phyloP scores from a whole-genome alignment of 371 early-diverging fungal genomes.

The Blakeslea trispora region DNA sequence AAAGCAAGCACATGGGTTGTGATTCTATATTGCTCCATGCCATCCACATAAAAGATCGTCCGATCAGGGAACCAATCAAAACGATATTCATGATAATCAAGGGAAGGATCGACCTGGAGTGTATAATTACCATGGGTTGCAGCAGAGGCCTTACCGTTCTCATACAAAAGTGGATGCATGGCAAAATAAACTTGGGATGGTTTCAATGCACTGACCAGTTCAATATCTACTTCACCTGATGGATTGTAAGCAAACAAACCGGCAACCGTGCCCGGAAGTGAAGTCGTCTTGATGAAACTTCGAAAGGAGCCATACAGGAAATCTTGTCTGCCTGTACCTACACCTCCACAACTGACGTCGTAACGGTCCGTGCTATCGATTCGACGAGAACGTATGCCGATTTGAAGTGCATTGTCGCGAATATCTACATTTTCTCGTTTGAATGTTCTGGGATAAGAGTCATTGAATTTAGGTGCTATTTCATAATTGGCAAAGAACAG shows the following conservation, averaged over 20 bases:
- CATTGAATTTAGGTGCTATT: slow-evolving; percentile 30
- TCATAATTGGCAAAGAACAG: slow-evolving; percentile 30
- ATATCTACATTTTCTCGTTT: slow-evolving; percentile 29
- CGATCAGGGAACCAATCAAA: slow-evolving; percentile 46
- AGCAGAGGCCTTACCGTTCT: slow-evolving; percentile 37
- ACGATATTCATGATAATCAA: slow-evolving; percentile 46
- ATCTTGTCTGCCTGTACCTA: slow-evolving; percentile 26
- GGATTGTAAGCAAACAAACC: slow-evolving; percentile 42
- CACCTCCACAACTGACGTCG: slow-evolving; percentile 11
- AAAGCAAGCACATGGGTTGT: slow-evolving; percentile 29
- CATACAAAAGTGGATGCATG: slow-evolving; percentile 40
- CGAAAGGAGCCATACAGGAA: slow-evolving; percentile 50
- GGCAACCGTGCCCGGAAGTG: slow-evolving; percentile 39
- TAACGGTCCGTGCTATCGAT: neutral
- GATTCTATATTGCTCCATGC: slow-evolving; percentile 22
- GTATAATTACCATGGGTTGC: slow-evolving; percentile 30
- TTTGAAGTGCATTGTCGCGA: slow-evolving; percentile 20
- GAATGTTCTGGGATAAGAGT: slow-evolving; percentile 35
- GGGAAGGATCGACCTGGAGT: slow-evolving; percentile 32
- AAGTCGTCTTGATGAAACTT: slow-evolving; percentile 28
- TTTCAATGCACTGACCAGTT: slow-evolving; percentile 30
- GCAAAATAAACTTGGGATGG: slow-evolving; percentile 41
- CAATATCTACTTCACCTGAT: slow-evolving; percentile 48
- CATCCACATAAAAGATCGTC: slow-evolving; percentile 39
- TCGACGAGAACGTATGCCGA: slow-evolving; percentile 11